Evolutionary conservation across 805 yeast species (phyloP).

Genomic region (Sporopachydermia quercuum): DNA sequence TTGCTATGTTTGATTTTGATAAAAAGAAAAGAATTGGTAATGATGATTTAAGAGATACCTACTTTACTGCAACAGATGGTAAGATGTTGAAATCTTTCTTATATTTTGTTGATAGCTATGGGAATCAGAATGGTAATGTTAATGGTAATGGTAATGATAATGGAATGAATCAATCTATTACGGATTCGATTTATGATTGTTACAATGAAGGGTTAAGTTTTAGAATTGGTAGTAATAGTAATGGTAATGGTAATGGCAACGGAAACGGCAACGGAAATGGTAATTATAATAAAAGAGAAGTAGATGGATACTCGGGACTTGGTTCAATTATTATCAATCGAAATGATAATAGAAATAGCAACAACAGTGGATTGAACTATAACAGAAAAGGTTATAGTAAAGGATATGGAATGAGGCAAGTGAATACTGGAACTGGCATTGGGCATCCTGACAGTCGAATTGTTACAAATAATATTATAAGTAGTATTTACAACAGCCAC

Average conservation of each 20-base stretch:
- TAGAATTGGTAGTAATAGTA: slow-evolving; percentile 5
- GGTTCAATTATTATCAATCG: background rate
- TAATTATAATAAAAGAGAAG: background rate
- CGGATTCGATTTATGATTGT: background rate
- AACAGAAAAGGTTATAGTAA: no score
- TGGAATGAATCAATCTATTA: slow-evolving; percentile 3
- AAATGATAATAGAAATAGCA: no score
- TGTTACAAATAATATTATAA: background rate
- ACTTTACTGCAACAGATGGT: slow-evolving; percentile 43
- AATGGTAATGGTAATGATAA: slow-evolving; percentile 7
- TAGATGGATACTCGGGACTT: no score
- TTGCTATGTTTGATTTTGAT: slow-evolving; percentile 82
- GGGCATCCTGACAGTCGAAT: background rate
- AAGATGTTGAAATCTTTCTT: slow-evolving; percentile 88
- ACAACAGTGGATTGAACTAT: no score
- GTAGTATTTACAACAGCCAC: slow-evolving; percentile 2
- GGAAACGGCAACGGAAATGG: slow-evolving; percentile 3
- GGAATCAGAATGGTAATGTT: slow-evolving; percentile 25
- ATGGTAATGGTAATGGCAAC: no score
- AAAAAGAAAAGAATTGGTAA: slow-evolving; percentile 23
- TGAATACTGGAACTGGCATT: no score
- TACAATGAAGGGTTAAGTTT: background rate
- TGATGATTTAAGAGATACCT: slow-evolving; percentile 22
- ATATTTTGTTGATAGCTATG: slow-evolving; percentile 78
- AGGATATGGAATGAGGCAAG: no score